Base-by-base conservation (phyloP, 352 stramenopile species). In the Globisporangium apiculatum region DNA sequence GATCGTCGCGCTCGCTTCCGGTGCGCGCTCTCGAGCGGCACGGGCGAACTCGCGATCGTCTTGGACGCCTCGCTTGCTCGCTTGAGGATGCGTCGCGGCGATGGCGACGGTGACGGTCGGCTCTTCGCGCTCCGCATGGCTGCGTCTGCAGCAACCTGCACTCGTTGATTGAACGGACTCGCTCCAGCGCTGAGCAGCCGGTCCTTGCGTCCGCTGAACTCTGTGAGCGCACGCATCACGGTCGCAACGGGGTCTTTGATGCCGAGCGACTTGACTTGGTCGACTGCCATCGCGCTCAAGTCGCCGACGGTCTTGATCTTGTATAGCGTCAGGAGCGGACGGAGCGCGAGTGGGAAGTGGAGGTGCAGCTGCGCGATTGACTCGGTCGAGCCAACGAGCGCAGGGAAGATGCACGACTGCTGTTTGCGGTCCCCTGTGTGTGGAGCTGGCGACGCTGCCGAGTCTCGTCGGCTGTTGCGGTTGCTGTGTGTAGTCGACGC, bases 221-320 rank as follows among this genome's bases (percentile, higher is more conserved):
- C 76, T 36, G 77, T 58, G 24, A 92, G 60, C 1, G 79, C 83
- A 31, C 73, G 73, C 45, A 64, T 57, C 47, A 90, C 71, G 6
- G 75, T 87, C 10, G 45, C 59, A 4, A 83, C 66, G 7, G 75
- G 71, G 7, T 89, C 76, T 50, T 86, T 86, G 6, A 89, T 63
- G 2, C 72, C 78, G 42, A 92, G 79, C 18, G 71, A 73, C 45
- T 69, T 72, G 31, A 92, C 71, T 56, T 80, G 75, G 43, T 76
- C 66, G 11, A 75, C 45, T 0, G 65, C 53, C 58, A 83, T 74
- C 0, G 69, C 61, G 52, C 75, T 85, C 53, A 90, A 55, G 62
- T 92, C 75, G 24, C 83, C 78, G 36, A 92, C 72, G 0, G 80
- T 90, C 40, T 79, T 74, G 52, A 92, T 73, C 52, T 87, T 84